Conservation (phyloP, 169 alveolate genomes). For the Cryptosporidium canis region DNA sequence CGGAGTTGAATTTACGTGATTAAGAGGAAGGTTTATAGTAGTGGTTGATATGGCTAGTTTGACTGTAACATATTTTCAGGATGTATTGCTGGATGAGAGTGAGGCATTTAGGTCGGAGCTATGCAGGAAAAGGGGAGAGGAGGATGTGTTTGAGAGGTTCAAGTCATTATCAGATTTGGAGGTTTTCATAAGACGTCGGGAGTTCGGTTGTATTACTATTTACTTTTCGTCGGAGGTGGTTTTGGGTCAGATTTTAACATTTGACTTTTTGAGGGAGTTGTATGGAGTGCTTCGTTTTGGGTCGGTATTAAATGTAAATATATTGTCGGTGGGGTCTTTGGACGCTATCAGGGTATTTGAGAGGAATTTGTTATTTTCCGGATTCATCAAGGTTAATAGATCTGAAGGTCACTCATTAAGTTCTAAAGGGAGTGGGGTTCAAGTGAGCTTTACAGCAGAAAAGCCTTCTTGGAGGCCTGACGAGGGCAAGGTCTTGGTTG, state of each 20-base stretch:
- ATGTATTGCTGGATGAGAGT: not conserved
- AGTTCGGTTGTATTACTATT: not conserved
- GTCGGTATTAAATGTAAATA: conserved; percentile 2
- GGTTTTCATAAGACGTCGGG: too few relatives aligned
- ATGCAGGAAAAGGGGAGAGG: not conserved
- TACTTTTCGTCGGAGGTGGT: not conserved
- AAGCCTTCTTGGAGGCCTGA: conserved; percentile 53
- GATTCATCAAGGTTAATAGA: conserved; percentile 40
- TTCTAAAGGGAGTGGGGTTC: not conserved
- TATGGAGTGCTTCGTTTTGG: conserved; percentile 10
- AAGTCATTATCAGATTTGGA: not conserved
- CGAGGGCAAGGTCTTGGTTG: conserved; percentile 20
- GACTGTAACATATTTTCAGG: not conserved
- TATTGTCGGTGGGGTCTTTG: not conserved
- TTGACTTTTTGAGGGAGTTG: conserved; percentile 9
- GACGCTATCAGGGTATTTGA: not conserved
- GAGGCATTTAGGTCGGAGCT: not conserved
- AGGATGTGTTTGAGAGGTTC: not conserved
- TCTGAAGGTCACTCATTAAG: not conserved
- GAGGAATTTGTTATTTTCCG: conserved; percentile 44
- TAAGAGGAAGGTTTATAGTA: not conserved
- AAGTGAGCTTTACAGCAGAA: not conserved
- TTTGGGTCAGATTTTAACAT: not conserved
- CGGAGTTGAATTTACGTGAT: too few relatives aligned
- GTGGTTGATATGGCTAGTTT: not conserved